Evolutionary conservation across 352 stramenopile species (phyloP), one percentile per base, ranked within the genome.

Genomic region (Globisporangium apiculatum): DNA sequence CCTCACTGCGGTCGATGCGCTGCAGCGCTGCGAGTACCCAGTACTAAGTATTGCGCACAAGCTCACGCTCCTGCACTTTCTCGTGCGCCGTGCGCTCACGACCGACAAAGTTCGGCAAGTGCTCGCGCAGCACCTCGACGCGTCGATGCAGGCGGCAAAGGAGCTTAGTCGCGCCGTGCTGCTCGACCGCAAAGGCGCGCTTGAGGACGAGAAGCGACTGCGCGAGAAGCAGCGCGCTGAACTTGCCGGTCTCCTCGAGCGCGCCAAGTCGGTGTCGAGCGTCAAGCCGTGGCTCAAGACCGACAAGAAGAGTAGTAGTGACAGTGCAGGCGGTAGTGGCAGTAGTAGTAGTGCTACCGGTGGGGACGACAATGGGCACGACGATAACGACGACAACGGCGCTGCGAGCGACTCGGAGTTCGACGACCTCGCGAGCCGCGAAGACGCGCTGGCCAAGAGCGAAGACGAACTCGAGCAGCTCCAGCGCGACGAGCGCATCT

Each of bases 161-260:
- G 83, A 87, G 46, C 91, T 86, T 59, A 92, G 80, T 57, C 81
- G 81, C 18, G 63, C 69, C 0, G 68, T 87, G 15, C 57, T 93
- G 35, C 66, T 83, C 14, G 83, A 95, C 46, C 69, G 69, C 17
- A 89, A 87, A 46, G 58, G 80, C 2, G 77, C 76, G 0, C 51
- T 86, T 3, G 85, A 93, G 56, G 85, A 95, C 38, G 83, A 95
- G 45, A 95, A 91, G 61, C 87, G 82, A 48, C 53, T 91, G 38
- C 71, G 80, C 6, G 83, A 92, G 58, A 87, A 88, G 46, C 84
- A 94, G 55, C 68, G 73, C 6, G 58, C 72, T 4, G 84, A 95
- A 43, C 71, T 89, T 0, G 73, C 77, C 1, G 66, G 66, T 2
- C 54, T 88, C 9, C 53, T 69, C 0, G 73, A 87, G 9, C 67